Evolutionary conservation across 176 grass and related monocot genomes (phyloP).

Genomic region (Pontederia paniculata): DNA sequence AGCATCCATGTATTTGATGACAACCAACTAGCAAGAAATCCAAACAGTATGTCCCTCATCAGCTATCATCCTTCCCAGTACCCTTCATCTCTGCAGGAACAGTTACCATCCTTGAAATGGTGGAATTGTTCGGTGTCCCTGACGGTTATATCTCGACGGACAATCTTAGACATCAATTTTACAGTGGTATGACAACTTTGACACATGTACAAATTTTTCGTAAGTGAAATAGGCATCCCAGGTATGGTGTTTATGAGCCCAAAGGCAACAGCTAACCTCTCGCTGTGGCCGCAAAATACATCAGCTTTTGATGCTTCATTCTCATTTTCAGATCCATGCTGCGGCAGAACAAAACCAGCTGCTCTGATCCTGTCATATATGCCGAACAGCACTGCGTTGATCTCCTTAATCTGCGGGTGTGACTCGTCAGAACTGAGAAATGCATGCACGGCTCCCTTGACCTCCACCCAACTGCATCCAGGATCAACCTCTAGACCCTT

Average conservation of each 20-base stretch:
- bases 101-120: constrained; percentile 77
- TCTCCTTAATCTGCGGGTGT: constrained; percentile 88
- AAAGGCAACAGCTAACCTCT: constrained; percentile 79
- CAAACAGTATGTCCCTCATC: too few relatives aligned
- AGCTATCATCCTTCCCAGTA: constrained; percentile 2
- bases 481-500: constrained; percentile 55
- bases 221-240: constrained; percentile 61
- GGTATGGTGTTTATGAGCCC: constrained; percentile 87
- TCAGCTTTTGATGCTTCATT: constrained; percentile 54
- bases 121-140: constrained; percentile 71
- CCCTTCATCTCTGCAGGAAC: constrained; percentile 54
- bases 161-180: constrained; percentile 47
- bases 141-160: constrained; percentile 75
- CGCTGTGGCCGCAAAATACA: constrained; percentile 80
- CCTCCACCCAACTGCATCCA: constrained; percentile 91
- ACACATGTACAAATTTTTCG: constrained; percentile 86
- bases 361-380: constrained; percentile 57
- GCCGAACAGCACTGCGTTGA: constrained; percentile 49
- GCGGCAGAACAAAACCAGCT: constrained; percentile 32
- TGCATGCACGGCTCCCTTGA: constrained; percentile 77
- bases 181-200: constrained; percentile 62
- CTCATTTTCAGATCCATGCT: constrained; percentile 36
- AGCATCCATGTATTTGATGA: too few relatives aligned
- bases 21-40: too few relatives aligned
- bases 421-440: constrained; percentile 82